Conservation (phyloP, 2,329 filamentous ascomycete genomes). For the Lecanicillium sp. region DNA sequence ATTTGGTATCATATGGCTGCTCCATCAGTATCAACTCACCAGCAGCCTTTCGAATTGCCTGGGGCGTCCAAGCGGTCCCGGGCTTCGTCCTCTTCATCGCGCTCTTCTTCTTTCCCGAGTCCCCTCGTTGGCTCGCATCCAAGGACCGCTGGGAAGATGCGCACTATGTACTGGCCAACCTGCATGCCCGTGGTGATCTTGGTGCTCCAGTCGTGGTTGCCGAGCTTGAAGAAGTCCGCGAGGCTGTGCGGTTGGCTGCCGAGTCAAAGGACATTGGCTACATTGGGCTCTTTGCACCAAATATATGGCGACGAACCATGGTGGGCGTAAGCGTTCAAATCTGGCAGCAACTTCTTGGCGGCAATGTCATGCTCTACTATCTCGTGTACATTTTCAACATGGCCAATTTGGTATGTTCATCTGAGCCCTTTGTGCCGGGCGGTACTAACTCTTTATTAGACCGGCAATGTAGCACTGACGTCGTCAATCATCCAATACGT, state of each 20-base stretch:
- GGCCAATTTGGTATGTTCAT: conserved; percentile 25
- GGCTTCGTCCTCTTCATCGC: conserved; percentile 21
- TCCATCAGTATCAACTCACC: conserved; percentile 32
- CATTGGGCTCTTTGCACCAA: conserved; percentile 35
- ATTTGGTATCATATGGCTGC: conserved; percentile 58
- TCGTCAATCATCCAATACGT: conserved; percentile 48
- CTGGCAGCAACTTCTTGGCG: conserved; percentile 46
- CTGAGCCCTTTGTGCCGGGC: too few relatives aligned
- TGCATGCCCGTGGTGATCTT: conserved; percentile 49
- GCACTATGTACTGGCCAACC: conserved; percentile 42
- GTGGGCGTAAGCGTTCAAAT: conserved; percentile 44
- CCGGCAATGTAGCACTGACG: conserved; percentile 30
- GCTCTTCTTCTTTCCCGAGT: conserved; percentile 53
- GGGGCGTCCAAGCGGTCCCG: conserved; percentile 57
- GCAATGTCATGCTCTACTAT: conserved; percentile 34
- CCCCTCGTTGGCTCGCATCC: conserved; percentile 55
- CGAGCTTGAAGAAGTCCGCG: conserved; percentile 45
- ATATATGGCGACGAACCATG: conserved; percentile 42
- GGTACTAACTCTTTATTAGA: conserved; percentile 7
- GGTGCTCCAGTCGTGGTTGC: conserved; percentile 47
- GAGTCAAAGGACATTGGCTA: conserved; percentile 31
- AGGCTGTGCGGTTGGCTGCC: conserved; percentile 28
- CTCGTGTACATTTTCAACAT: conserved; percentile 54
- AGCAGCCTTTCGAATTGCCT: conserved; percentile 55
- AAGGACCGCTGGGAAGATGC: conserved; percentile 53